Percentiles rank a stretch among this genome's conserved stretches.
These are phyloP conservation scores for Wickerhamomyces alni DNA, from an alignment of 805 yeast species.

Conservation along the genomic window DNA sequence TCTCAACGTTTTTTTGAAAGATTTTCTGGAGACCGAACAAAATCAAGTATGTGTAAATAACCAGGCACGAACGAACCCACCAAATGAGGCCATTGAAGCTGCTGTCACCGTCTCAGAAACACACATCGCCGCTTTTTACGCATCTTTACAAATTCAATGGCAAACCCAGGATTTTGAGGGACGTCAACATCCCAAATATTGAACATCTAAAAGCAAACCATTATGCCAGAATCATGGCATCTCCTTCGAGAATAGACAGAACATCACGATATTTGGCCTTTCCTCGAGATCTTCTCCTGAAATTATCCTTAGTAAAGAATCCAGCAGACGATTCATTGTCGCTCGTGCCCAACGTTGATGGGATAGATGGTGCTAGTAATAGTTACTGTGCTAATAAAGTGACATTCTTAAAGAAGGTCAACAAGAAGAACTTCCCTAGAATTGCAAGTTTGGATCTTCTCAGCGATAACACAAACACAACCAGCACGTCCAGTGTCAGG, in stretches of 20 bases:
- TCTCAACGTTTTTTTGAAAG: too few relatives aligned
- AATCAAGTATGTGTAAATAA: not conserved
- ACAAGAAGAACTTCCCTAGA: constrained; percentile 4
- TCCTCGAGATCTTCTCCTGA: constrained; percentile 7
- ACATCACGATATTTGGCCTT: constrained; percentile 24
- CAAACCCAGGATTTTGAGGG: not conserved
- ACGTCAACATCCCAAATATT: constrained; percentile 9
- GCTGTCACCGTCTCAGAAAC: constrained; percentile 4
- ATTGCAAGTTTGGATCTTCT: constrained; percentile 13
- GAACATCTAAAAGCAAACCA: constrained; percentile 22
- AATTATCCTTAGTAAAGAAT: constrained; percentile 5
- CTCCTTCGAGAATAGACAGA: constrained; percentile 39
- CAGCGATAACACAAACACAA: constrained; percentile 7
- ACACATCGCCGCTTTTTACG: constrained; percentile 8
- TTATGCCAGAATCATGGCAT: constrained; percentile 32
- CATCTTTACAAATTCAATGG: constrained; percentile 9
- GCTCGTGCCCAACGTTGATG: constrained; percentile 10
- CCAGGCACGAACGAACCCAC: too few relatives aligned
- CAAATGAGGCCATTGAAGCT: constrained; percentile 4
- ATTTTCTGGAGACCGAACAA: not conserved
- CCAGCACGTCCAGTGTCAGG: constrained; percentile 4
- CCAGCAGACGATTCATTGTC: constrained; percentile 1
- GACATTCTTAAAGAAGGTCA: not conserved
- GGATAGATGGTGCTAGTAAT: constrained; percentile 5
- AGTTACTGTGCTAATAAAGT: constrained; percentile 10